These are phyloP conservation scores for Phlebiopsis flavidoalba DNA, from an alignment of 768 basidiomycete species.

Conservation along the genomic window DNA sequence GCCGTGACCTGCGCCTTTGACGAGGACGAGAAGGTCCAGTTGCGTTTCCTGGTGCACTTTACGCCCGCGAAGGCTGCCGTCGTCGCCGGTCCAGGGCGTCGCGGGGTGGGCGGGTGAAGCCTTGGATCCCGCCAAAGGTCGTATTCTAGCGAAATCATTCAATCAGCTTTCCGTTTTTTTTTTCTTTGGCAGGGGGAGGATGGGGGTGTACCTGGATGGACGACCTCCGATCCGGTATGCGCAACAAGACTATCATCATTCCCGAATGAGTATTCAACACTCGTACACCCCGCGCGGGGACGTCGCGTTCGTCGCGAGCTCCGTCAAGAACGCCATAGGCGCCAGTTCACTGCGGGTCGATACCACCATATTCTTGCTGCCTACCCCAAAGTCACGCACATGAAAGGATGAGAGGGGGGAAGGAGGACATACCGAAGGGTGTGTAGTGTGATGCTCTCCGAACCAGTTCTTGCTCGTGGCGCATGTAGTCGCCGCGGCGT, in stretches of 20 bases:
- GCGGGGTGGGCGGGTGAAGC: conserved; percentile 65
- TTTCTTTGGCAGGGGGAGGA: too few relatives aligned
- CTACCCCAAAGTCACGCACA: background rate
- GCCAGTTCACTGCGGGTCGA: background rate
- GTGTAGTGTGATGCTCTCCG: conserved; percentile 27
- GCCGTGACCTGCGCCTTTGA: conserved; percentile 31
- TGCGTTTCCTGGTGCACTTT: conserved; percentile 73
- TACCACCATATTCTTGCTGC: background rate
- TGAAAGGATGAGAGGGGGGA: background rate
- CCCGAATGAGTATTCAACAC: conserved; percentile 67
- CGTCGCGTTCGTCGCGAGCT: conserved; percentile 58
- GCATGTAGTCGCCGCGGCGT: conserved; percentile 64
- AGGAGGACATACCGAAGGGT: conserved; percentile 30
- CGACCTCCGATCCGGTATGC: conserved; percentile 53
- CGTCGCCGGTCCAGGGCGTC: conserved; percentile 42
- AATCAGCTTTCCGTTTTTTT: too few relatives aligned
- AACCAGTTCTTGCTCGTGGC: conserved; percentile 49
- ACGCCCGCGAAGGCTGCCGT: conserved; percentile 49
- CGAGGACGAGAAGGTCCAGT: conserved; percentile 42
- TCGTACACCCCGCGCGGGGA: conserved; percentile 40
- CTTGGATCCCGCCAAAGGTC: conserved; percentile 73
- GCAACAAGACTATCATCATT: conserved; percentile 66
- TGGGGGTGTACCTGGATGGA: conserved; percentile 19
- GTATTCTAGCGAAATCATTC: conserved; percentile 42
- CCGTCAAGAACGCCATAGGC: conserved; percentile 58